Base-by-base conservation (phyloP, 192 early-diverging fungal species). In the Bifiguratus adelaidae region DNA sequence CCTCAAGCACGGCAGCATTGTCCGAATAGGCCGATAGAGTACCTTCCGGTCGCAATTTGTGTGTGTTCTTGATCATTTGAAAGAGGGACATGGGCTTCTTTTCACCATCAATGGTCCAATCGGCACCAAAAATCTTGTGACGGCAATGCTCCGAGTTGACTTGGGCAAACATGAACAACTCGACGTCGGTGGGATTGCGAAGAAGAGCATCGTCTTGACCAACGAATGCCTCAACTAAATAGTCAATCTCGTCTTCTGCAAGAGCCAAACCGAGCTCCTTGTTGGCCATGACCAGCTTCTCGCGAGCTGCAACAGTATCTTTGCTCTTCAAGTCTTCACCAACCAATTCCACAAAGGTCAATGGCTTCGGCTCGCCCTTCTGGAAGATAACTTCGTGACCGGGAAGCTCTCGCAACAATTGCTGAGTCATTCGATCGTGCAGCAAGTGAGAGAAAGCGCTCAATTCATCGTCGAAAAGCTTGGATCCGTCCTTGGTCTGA, bases 111-210 rank as follows among this genome's bases (percentile, higher is more conserved):
- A 99, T 91, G 7, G 85, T 92, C 97, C 97, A 99, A 32, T 82
- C 68, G n/a, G 95, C 97, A 47, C 86, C 69, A 77, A 99, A 99
- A 57, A 99, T 97, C 77, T 99, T 98, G 85, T 99, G 97, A 12
- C 97, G 78, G 69, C 97, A 99, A 71, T 99, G 97, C 73, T 99
- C 97, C 34, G 92, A 96, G 71, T 99, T 98, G 55, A 99, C 97
- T 63, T 99, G 97, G 29, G 95, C 95, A 85, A 99, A 99, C 97
- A 99, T 99, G 77, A 99, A 92, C 29, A 99, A 75, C 72, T 98
- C 95, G 0, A 89, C 89, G 61, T 99, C 95, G 2, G 97, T 99
- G n/a, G 95, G 95, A 55, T 92, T 86, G 33, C 92, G 78, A 27
- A 50, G 63, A 7, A 86, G 70, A 25, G 71, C 74, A 44, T 38